phyloP scores from a whole-genome alignment of 495 filamentous ascomycete species.

The Aspergillus olivimuriae region DNA sequence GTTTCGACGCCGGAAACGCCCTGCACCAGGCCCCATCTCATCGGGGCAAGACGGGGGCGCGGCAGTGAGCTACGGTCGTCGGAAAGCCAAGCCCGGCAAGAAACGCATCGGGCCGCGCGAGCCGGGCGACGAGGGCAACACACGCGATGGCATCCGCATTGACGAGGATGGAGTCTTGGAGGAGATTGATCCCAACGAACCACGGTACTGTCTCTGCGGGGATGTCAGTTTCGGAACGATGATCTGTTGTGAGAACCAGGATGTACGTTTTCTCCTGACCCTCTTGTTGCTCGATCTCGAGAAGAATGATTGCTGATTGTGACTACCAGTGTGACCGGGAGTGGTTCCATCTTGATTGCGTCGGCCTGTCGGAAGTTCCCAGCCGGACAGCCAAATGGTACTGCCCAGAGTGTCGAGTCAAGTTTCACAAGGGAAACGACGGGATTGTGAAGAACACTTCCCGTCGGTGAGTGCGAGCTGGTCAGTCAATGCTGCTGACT shows the following conservation, averaged over 20 bases:
- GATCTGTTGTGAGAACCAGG: conserved; percentile 87
- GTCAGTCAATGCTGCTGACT: background rate
- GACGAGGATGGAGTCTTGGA: conserved; percentile 51
- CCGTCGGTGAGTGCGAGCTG: conserved; percentile 22
- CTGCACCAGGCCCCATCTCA: conserved; percentile 68
- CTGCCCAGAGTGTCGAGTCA: conserved; percentile 76
- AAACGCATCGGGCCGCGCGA: conserved; percentile 42
- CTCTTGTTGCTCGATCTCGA: conserved; percentile 3
- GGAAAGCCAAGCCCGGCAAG: conserved; percentile 65
- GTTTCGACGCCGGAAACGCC: conserved; percentile 56
- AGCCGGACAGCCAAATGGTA: conserved; percentile 85
- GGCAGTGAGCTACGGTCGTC: conserved; percentile 69
- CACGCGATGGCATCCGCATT: conserved; percentile 37
- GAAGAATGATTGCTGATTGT: conserved; percentile 17
- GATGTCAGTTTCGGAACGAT: conserved; percentile 90
- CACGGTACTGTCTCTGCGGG: conserved; percentile 84
- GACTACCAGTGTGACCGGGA: conserved; percentile 56
- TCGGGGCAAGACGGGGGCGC: conserved; percentile 64
- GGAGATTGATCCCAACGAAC: conserved; percentile 80
- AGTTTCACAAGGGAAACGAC: conserved; percentile 49
- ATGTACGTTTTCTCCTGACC: conserved; percentile 55
- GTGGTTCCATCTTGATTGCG: conserved; percentile 94
- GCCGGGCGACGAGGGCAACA: conserved; percentile 10
- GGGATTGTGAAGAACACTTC: conserved; percentile 32
- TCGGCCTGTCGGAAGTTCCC: conserved; percentile 70